Evolutionary conservation across 352 stramenopile species (phyloP), one percentile per base, ranked within the genome.

Genomic region (Phytophthora cactorum): DNA sequence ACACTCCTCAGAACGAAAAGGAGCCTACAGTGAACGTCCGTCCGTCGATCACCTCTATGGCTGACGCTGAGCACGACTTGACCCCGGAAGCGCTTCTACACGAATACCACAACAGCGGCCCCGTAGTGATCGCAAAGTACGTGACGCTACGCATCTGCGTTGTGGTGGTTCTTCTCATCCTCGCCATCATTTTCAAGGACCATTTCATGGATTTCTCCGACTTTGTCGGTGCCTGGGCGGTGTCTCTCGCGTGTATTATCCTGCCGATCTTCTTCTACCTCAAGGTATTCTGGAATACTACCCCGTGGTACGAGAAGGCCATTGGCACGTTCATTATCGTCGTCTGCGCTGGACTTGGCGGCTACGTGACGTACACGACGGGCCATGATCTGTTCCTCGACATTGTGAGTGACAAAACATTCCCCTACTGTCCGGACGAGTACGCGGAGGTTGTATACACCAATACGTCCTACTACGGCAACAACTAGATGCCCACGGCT

Each of bases 241-340:
- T 88, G 36, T 78, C 81, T n/a, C 68, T 88, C 43, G 77, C 74
- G 47, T 92, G 81, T 68, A 88, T 89, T 31, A 84, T 90, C 47
- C 61, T 92, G 39, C 84, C 84, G 7, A 88, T 88, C 54, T 66
- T 80, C 43, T 89, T 92, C 68, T 92, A 92, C 80, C 64, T 92
- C n/a, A 91, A 89, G 66, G 75, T 82, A 51, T 77, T 88, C 59
- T 89, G 81, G 80, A 52, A 70, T 34, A 60, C 56, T 15, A 59
- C 78, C 28, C 75, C 68, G 7, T 74, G 77, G 66, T 85, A 85
- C 70, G 77, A 88, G 59, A 83, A 83, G 53, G 34, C 43, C 2
- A 47, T 71, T 5, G 79, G 71, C 41, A 31, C 54, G 5, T 58
- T 81, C n/a, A 69, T 85, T 31, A 76, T 85, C 38, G 56, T 75